Conservation (phyloP, 2,329 filamentous ascomycete genomes). For the Phaeosphaeria sp. region DNA sequence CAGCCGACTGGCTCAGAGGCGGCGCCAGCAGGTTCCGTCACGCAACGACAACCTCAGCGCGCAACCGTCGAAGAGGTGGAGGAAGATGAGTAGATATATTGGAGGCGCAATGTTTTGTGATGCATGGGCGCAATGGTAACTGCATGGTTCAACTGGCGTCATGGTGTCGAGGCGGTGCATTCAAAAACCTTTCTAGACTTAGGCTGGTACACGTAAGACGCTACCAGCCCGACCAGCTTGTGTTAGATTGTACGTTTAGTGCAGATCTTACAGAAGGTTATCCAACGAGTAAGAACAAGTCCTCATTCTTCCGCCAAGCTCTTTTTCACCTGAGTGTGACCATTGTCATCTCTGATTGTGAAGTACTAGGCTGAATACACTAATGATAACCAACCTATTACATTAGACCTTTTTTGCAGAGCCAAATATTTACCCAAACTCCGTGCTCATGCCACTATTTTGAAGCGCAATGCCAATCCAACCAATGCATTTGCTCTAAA, state of each 20-base stretch:
- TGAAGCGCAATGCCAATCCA: neutral
- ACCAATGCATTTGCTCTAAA: neutral
- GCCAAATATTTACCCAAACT: conserved; percentile 7
- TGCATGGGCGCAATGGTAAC: neutral
- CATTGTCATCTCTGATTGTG: neutral
- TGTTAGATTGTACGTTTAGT: neutral
- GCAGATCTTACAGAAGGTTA: too few relatives aligned
- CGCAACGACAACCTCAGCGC: conserved; percentile 25
- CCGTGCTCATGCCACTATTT: conserved; percentile 11
- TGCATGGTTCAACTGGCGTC: conserved; percentile 17
- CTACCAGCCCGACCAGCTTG: neutral
- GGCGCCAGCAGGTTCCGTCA: conserved; percentile 16
- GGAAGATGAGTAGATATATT: conserved; percentile 35
- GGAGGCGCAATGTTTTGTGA: too few relatives aligned
- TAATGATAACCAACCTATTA: neutral
- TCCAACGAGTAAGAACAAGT: too few relatives aligned
- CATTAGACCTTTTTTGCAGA: neutral
- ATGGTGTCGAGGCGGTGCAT: conserved; percentile 1
- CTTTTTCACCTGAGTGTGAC: too few relatives aligned
- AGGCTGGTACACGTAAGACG: neutral
- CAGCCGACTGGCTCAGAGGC: conserved; percentile 38
- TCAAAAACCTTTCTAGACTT: neutral
- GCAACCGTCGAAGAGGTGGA: conserved; percentile 49
- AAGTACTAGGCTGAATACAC: neutral
- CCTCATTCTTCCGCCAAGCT: too few relatives aligned